Base-by-base conservation (phyloP, 169 alveolate genomes). In the Eimeria acervulina region DNA sequence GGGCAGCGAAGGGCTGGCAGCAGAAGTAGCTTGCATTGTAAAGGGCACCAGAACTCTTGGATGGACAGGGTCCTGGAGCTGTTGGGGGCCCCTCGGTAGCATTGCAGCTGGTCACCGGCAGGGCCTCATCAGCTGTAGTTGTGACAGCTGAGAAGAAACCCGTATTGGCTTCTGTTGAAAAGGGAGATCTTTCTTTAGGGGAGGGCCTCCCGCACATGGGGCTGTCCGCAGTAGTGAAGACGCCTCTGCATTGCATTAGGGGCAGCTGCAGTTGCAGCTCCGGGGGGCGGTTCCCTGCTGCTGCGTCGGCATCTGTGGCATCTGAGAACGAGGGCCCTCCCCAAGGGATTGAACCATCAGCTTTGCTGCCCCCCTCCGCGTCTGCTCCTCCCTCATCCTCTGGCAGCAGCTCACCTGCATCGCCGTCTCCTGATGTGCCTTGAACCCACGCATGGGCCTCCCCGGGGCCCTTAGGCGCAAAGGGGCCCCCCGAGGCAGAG, bases 71-170 rank as follows among this genome's bases (percentile, higher is more conserved):
- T 21, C 47, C 78, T 26, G 38, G 66, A 38, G 55, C 70, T 23
- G 70, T 28, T 15, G 90, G 59, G 90, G 36, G 51, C 66, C 70
- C 92, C 52, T 84, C 92, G 78, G 33, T 55, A 51, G 78, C 55
- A 33, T 19, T 51, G 36, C 59, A 28, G 44, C 70, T 84, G 55
- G 47, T 52, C 52, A 72, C 84, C 19, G 92, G 92, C 52, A 52
- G 70, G 78, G 76, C 76, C 47, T 84, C 92, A 44, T 84, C 92
- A 23, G 92, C 76, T 2, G 92, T 52, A 10, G 92, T 84, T 31
- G 92, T 84, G 26, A 84, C 92, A 31, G 92, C 92, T 2, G 92
- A 84, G 38, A 78, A 78, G 92, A 84, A 84, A n/a, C 92, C 92
- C 26, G 92, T 84, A 52, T 7, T 55, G 1, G 76, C 76, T 52